Conservation (phyloP, 176 grass and related monocot species). For the Ampelocalamus luodianensis region DNA sequence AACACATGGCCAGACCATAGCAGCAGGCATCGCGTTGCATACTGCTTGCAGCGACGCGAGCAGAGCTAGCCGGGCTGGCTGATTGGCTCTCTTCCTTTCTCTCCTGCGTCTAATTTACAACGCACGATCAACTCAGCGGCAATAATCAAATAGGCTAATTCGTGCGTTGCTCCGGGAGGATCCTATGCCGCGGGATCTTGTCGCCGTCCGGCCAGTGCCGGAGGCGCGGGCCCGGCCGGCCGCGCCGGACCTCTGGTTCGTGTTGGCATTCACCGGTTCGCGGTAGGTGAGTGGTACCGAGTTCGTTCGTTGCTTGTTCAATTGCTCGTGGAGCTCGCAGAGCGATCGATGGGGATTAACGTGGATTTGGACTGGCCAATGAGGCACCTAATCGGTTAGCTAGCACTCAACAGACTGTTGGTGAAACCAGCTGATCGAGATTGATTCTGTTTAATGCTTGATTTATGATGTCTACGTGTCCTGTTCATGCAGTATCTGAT, state of each 20-base stretch:
- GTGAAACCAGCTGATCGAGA: constrained; percentile 4
- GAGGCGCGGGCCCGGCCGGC: not conserved
- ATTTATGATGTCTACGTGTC: not conserved
- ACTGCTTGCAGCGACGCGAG: not conserved
- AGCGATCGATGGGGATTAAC: not conserved
- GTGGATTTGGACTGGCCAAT: constrained; percentile 2
- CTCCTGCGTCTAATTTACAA: not conserved
- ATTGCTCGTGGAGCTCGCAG: not conserved
- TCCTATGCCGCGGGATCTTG: constrained; percentile 35
- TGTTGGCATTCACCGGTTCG: no score
- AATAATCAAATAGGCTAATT: not conserved
- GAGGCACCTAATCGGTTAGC: constrained; percentile 38
- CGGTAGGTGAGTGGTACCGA: constrained; percentile 30
- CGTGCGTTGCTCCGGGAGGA: not conserved
- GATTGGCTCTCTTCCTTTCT: not conserved
- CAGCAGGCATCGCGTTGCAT: not conserved
- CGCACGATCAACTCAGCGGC: not conserved
- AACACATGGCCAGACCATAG: constrained; percentile 40
- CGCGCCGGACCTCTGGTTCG: not conserved
- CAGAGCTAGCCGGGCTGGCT: not conserved
- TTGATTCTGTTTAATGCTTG: not conserved
- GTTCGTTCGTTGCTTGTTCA: not conserved
- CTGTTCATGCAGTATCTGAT: not conserved
- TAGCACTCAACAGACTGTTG: constrained; percentile 43
- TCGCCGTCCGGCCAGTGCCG: constrained; percentile 9